Evolutionary conservation across 148 eudicot species (phyloP).

Genomic region (Amaranthus hypochondriacus): DNA sequence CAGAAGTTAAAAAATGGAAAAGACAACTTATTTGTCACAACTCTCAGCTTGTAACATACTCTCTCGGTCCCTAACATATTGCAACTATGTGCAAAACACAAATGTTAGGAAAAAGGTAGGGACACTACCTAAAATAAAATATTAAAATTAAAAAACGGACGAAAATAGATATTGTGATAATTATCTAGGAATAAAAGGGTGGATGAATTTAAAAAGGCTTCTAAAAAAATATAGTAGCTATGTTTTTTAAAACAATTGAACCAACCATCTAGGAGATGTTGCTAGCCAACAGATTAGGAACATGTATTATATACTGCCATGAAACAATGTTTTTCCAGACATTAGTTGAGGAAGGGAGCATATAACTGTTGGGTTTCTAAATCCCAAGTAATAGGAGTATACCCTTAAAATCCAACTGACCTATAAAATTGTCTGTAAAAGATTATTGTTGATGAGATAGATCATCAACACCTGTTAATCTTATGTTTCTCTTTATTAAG

Average conservation of each 20-base stretch:
- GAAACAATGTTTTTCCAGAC: background rate
- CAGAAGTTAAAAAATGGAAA: too few species aligned
- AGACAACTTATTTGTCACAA: too few species aligned
- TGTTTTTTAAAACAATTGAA: background rate
- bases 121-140: too few species aligned
- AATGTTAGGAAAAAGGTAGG: too few species aligned
- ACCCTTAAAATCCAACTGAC: background rate
- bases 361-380: slow-evolving; percentile 24
- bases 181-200: too few species aligned
- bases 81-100: too few species aligned
- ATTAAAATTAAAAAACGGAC: too few species aligned
- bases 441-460: background rate
- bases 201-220: too few species aligned
- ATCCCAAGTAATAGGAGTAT: slow-evolving; percentile 21
- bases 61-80: too few species aligned
- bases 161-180: too few species aligned
- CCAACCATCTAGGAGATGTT: background rate
- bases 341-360: slow-evolving; percentile 15
- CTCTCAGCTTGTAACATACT: too few species aligned
- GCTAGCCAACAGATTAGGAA: background rate
- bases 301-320: background rate
- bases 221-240: background rate
- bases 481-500: background rate
- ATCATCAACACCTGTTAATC: slow-evolving; percentile 28
- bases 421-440: slow-evolving; percentile 4